Conservation (phyloP, 179 eudicot species). For the Camellia oleifera region DNA sequence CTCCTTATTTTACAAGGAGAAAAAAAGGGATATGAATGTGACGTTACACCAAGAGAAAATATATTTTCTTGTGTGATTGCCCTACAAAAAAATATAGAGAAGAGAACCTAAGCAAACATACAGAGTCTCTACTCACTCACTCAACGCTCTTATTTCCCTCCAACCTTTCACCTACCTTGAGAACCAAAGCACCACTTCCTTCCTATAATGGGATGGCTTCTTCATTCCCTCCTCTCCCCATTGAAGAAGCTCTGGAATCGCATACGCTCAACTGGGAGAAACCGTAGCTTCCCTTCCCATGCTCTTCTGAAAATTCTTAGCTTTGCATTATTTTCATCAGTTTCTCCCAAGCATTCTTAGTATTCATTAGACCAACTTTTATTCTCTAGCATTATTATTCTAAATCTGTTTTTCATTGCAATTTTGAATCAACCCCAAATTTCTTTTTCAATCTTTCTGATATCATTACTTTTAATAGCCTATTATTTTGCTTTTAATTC, state of each 20-base stretch:
- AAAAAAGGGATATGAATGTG: slow-evolving; percentile 16
- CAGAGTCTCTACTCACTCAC: not conserved
- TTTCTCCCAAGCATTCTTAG: not conserved
- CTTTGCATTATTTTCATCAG: not conserved
- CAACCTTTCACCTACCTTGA: slow-evolving; percentile 22
- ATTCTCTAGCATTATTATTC: not conserved
- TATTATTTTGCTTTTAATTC: too few species aligned
- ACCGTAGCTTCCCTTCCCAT: slow-evolving; percentile 8
- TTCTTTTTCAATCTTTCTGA: too few species aligned
- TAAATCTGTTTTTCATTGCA: not conserved
- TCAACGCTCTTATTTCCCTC: slow-evolving; percentile 20
- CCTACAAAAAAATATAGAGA: not conserved
- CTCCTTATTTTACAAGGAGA: not conserved
- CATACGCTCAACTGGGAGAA: slow-evolving; percentile 18
- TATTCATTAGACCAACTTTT: not conserved
- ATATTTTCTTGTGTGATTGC: not conserved
- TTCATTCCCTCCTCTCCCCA: slow-evolving; percentile 35
- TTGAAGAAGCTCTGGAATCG: slow-evolving; percentile 31
- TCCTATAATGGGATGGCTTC: slow-evolving; percentile 34
- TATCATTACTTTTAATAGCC: too few species aligned
- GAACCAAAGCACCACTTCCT: not conserved
- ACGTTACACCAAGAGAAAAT: slow-evolving; percentile 23
- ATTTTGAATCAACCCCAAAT: too few species aligned
- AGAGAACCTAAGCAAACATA: not conserved
- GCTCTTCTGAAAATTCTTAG: not conserved